A percentile compares a stretch with the other conserved stretches of the same genome.
phyloP scores from a whole-genome alignment of 768 basidiomycete species.

The Paxillus ammoniavirescens region DNA sequence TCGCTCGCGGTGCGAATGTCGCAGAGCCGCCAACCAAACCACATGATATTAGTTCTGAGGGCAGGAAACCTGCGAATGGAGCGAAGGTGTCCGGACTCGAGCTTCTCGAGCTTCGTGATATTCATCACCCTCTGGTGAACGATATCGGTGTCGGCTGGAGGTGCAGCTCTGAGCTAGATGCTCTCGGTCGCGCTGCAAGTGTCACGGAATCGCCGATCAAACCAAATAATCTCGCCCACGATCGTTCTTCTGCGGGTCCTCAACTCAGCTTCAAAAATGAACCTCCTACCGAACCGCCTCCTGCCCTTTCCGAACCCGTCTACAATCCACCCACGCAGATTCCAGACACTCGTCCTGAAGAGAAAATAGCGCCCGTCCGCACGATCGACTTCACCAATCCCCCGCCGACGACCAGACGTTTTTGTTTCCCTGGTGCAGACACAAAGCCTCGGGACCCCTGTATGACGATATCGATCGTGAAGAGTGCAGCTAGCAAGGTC shows the following conservation, averaged over 20 bases:
- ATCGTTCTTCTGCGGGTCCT: too few species aligned
- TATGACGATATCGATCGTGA: constrained; percentile 7
- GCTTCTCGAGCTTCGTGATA: neutral
- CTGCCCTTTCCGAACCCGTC: neutral
- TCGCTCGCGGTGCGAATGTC: neutral
- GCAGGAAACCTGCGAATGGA: neutral
- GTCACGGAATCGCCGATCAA: neutral
- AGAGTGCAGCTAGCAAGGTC: constrained; percentile 4
- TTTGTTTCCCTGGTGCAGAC: constrained; percentile 5
- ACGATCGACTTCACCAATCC: constrained; percentile 30
- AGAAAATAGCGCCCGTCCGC: constrained; percentile 7
- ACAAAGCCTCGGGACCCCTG: neutral
- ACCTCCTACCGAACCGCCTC: neutral
- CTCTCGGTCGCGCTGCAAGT: too few species aligned
- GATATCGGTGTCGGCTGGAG: neutral
- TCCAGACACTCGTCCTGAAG: neutral
- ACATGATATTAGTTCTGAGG: constrained; percentile 11
- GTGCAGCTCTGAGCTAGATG: neutral
- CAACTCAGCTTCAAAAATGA: neutral
- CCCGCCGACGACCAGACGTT: constrained; percentile 9
- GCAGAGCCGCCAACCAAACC: neutral
- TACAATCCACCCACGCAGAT: neutral
- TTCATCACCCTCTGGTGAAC: neutral
- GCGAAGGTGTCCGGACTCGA: neutral
- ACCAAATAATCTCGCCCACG: neutral